Conservation (phyloP, 2,329 filamentous ascomycete genomes). For the Alternaria ethzedia region DNA sequence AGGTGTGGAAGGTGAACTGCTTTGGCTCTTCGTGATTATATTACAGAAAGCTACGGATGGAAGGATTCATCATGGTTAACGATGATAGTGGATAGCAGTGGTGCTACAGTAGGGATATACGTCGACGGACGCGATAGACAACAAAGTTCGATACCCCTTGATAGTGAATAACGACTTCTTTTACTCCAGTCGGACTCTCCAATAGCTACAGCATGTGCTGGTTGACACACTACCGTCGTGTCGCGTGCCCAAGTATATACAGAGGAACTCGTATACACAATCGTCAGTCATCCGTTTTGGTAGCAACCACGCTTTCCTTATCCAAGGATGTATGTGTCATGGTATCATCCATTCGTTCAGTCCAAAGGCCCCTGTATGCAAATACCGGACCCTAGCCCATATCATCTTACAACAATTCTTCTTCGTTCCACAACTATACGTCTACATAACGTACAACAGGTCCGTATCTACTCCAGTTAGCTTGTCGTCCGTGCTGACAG, state of each 20-base stretch:
- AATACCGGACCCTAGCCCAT: not conserved
- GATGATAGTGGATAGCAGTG: not conserved
- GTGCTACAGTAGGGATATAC: not conserved
- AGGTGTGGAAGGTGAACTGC: not conserved
- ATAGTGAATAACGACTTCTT: not conserved
- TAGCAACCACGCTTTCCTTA: not conserved
- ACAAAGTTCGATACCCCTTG: not conserved
- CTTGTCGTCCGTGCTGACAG: not conserved
- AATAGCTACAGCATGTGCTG: not conserved
- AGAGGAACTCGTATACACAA: not conserved
- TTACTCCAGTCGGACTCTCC: not conserved
- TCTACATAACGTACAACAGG: conserved; percentile 25
- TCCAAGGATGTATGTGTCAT: not conserved
- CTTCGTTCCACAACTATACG: not conserved
- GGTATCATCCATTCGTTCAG: not conserved
- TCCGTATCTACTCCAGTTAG: conserved; percentile 19
- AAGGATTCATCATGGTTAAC: not conserved
- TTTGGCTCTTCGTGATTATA: not conserved
- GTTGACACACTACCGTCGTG: not conserved
- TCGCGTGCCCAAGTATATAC: not conserved
- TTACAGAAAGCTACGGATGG: not conserved
- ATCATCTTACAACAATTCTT: not conserved
- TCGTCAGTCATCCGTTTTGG: not conserved
- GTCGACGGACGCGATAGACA: not conserved
- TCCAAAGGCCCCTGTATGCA: not conserved